phyloP scores from a whole-genome alignment of 1,284 basidiomycete genomes.

The Boletus semigastroideus region DNA sequence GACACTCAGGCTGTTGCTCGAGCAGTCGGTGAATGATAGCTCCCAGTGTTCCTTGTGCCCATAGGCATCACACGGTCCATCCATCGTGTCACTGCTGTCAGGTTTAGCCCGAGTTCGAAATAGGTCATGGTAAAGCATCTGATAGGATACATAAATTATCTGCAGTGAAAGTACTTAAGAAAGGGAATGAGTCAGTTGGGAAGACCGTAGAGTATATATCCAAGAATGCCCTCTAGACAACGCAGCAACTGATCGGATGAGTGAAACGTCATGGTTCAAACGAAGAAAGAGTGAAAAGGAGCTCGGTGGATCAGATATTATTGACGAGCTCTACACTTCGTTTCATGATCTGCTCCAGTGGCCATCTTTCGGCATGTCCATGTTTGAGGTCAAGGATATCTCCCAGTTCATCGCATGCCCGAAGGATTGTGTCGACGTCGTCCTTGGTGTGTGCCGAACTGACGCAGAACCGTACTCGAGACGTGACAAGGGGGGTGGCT shows the following conservation, averaged over 20 bases:
- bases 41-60: slow-evolving; percentile 1
- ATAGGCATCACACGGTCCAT: too few species aligned
- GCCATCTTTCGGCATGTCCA: slow-evolving; percentile 76
- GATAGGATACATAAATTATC: slow-evolving; percentile 29
- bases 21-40: neutral
- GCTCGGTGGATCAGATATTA: slow-evolving; percentile 17
- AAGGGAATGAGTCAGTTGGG: slow-evolving; percentile 10
- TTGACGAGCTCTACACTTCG: slow-evolving; percentile 78
- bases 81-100: too few species aligned
- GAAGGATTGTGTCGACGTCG: slow-evolving; percentile 86
- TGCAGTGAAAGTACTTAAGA: slow-evolving; percentile 19
- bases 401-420: slow-evolving; percentile 93
- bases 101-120: neutral
- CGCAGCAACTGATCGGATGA: slow-evolving; percentile 1
- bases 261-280: slow-evolving; percentile 3
- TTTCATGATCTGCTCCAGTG: slow-evolving; percentile 74
- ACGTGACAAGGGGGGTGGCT: slow-evolving; percentile 89
- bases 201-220: slow-evolving; percentile 24
- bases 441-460: slow-evolving; percentile 96
- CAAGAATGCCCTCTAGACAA: slow-evolving; percentile 19
- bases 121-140: slow-evolving; percentile 10
- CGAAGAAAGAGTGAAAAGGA: neutral
- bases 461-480: slow-evolving; percentile 92
- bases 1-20: neutral
- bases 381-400: slow-evolving; percentile 86